Base-by-base conservation (phyloP, 192 early-diverging fungal genomes). In the Diversispora epigaea region DNA sequence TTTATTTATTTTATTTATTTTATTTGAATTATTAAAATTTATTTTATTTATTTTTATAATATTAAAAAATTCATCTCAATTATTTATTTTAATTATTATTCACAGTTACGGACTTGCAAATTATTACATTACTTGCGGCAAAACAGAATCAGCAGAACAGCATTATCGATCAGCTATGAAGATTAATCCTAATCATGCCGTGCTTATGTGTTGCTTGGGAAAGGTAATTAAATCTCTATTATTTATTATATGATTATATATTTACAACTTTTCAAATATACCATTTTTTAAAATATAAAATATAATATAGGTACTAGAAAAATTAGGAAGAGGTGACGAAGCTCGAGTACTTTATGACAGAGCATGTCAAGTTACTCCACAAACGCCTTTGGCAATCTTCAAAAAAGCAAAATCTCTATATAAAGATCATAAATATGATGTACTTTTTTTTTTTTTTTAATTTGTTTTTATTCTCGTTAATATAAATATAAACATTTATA, bases 21-120 rank as follows among this genome's bases (percentile, higher is more conserved):
- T 32, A 32, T 32, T 32, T 32, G 25, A 32, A 32, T 32, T 32
- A 32, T 32, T 32, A 32, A 32, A 32, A 12, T 77, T 58, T 15
- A 17, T 19, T 14, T n/a, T 5, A 6, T 6, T 43, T n/a, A n/a
- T n/a, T 6, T 52, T 71, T 9, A 11, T 17, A 43, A 19, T 41
- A 41, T 56, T 3, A 39, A 44, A 19, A 32, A n/a, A 11, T n/a
- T 56, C 17, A 2, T 5, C 55, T 55, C 41, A 71, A 15, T 40
- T 68, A 6, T 47, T 32, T 19, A 54, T 40, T 40, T 32, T 49
- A 52, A 44, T 22, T n/a, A 44, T 22, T n/a, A 64, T 41, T 39
- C 6, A 43, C 80, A 93, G 91, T 84, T 93, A 86, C 74, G 95
- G 95, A 4, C 76, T 98, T 73, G 95, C 92, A 2, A 78, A 86